phyloP scores from a whole-genome alignment of 768 basidiomycete genomes.

The Pisolithus orientalis region DNA sequence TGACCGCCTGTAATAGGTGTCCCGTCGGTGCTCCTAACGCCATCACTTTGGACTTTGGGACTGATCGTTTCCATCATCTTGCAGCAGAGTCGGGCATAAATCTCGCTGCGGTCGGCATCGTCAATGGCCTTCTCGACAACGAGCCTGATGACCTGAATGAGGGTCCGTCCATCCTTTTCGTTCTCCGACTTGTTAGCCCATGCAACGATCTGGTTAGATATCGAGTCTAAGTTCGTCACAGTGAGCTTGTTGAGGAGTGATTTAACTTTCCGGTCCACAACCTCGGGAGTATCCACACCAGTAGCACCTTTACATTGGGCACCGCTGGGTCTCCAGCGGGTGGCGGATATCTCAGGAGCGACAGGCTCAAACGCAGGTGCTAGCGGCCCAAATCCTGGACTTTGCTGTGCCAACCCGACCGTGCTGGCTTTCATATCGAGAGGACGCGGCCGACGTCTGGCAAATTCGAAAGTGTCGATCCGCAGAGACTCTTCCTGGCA shows the following conservation, averaged over 20 bases:
- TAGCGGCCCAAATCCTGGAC: conserved; percentile 19
- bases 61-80: conserved; percentile 96
- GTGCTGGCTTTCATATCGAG: conserved; percentile 61
- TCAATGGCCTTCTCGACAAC: conserved; percentile 98
- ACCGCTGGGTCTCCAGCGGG: conserved; percentile 60
- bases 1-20: conserved; percentile 90
- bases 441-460: conserved; percentile 56
- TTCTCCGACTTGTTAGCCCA: conserved; percentile 94
- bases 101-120: conserved; percentile 92
- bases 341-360: conserved; percentile 70
- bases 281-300: conserved; percentile 69
- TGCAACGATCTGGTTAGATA: conserved; percentile 88
- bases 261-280: conserved; percentile 92
- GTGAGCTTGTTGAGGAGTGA: conserved; percentile 90
- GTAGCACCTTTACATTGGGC: background rate
- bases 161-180: conserved; percentile 88
- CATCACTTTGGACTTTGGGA: conserved; percentile 81
- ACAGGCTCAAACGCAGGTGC: conserved; percentile 51
- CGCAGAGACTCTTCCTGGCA: conserved; percentile 50
- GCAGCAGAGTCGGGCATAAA: conserved; percentile 93
- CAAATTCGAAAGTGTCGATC: conserved; percentile 52
- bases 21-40: conserved; percentile 73
- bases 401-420: conserved; percentile 30
- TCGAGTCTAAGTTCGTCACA: conserved; percentile 93
- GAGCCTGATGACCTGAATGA: conserved; percentile 92